Evolutionary conservation across 129 eudicot species (phyloP).

Genomic region (Centella asiatica): DNA sequence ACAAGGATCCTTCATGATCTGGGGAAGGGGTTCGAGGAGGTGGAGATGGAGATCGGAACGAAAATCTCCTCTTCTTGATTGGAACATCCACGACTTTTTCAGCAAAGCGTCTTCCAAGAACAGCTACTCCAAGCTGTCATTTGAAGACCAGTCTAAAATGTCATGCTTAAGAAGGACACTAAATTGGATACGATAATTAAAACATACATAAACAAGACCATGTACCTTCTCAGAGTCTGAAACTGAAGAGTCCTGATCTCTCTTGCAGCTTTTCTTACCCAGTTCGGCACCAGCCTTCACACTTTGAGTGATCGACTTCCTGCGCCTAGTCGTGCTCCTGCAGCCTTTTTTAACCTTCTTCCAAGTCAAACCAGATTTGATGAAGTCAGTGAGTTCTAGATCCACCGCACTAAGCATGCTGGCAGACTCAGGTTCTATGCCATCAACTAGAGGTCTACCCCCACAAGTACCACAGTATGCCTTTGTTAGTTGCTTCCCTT

Average conservation of each 20-base stretch:
- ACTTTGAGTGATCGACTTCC: constrained; percentile 25
- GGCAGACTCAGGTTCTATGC: constrained; percentile 23
- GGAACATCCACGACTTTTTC: constrained; percentile 61
- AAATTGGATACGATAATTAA: not conserved
- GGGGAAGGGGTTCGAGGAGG: constrained; percentile 22
- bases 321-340: constrained; percentile 36
- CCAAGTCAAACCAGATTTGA: constrained; percentile 52
- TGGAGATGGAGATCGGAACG: constrained; percentile 18
- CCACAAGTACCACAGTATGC: constrained; percentile 15
- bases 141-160: not conserved
- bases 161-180: not conserved
- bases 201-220: not conserved
- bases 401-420: constrained; percentile 37
- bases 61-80: constrained; percentile 62
- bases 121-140: constrained; percentile 50
- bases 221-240: constrained; percentile 59
- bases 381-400: constrained; percentile 35
- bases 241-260: constrained; percentile 29
- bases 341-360: constrained; percentile 52
- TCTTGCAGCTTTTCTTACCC: constrained; percentile 19
- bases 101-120: constrained; percentile 37
- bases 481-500: constrained; percentile 13
- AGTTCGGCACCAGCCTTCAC: constrained; percentile 13
- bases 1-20: constrained; percentile 14
- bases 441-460: constrained; percentile 20